Percentiles rank a stretch among this genome's conserved stretches.
Conservation (phyloP, 1,284 basidiomycete genomes). For the Fistulina hepatica region DNA sequence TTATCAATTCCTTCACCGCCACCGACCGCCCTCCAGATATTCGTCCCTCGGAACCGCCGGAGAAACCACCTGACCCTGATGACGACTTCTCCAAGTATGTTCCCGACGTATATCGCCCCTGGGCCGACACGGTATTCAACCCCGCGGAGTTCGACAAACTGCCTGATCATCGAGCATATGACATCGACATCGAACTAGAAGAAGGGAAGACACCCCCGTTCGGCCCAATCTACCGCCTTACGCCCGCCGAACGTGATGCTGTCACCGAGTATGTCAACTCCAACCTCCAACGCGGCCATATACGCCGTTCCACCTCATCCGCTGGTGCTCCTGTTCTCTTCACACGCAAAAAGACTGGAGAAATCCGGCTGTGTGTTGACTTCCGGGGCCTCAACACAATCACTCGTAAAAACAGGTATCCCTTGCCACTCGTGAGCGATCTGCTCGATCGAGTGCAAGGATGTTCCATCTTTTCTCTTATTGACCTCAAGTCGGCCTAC, state of each 20-base stretch:
- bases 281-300: slow-evolving; percentile 19
- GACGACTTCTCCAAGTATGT: background rate
- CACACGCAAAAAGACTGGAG: slow-evolving; percentile 32
- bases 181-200: slow-evolving; percentile 2
- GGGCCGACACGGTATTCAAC: slow-evolving; percentile 13
- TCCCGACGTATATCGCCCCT: slow-evolving; percentile 5
- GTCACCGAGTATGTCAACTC: slow-evolving; percentile 22
- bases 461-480: slow-evolving; percentile 24
- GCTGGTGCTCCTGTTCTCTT: slow-evolving; percentile 31
- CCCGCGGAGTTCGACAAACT: slow-evolving; percentile 12
- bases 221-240: slow-evolving; percentile 20
- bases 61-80: background rate
- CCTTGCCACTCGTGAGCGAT: slow-evolving; percentile 25
- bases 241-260: slow-evolving; percentile 13
- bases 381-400: slow-evolving; percentile 27
- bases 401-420: slow-evolving; percentile 28
- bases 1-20: background rate
- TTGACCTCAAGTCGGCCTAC: slow-evolving; percentile 26
- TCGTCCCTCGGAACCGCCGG: background rate
- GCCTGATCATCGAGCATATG: background rate
- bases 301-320: slow-evolving; percentile 21
- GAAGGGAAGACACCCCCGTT: slow-evolving; percentile 3
- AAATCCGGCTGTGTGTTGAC: slow-evolving; percentile 23
- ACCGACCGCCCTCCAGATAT: no score
- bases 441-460: slow-evolving; percentile 12